Conservation (phyloP, 805 yeast genomes). For the Danielia reshetovae region DNA sequence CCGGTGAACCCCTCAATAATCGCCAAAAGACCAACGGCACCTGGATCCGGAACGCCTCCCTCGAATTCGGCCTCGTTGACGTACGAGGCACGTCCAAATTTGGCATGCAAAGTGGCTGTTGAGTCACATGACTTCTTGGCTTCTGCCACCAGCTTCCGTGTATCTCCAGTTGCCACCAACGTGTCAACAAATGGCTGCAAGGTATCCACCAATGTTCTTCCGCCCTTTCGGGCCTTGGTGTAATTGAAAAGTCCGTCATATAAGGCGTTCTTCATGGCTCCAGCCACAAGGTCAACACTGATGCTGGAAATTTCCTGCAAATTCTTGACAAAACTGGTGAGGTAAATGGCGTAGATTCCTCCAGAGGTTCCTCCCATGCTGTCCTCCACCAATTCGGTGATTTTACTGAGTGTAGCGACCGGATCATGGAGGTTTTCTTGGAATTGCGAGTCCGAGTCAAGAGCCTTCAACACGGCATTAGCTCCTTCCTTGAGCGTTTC, state of each 20-base stretch:
- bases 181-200: slow-evolving; percentile 79
- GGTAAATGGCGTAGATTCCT: slow-evolving; percentile 81
- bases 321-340: slow-evolving; percentile 66
- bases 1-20: slow-evolving; percentile 42
- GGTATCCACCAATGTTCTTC: slow-evolving; percentile 85
- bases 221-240: slow-evolving; percentile 86
- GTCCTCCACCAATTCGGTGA: slow-evolving; percentile 80
- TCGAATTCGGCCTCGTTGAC: slow-evolving; percentile 62
- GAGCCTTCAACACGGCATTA: slow-evolving; percentile 56
- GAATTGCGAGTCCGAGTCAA: slow-evolving; percentile 37
- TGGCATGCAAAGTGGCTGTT: slow-evolving; percentile 73
- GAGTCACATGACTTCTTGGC: slow-evolving; percentile 73
- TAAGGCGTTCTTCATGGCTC: slow-evolving; percentile 56
- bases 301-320: slow-evolving; percentile 36
- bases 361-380: slow-evolving; percentile 99
- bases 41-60: slow-evolving; percentile 92
- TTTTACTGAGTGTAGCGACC: slow-evolving; percentile 56
- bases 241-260: slow-evolving; percentile 70
- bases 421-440: slow-evolving; percentile 44
- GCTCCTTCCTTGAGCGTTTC: slow-evolving; percentile 85
- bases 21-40: slow-evolving; percentile 82
- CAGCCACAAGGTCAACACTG: slow-evolving; percentile 33
- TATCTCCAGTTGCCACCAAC: slow-evolving; percentile 47
- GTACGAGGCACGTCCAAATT: slow-evolving; percentile 91
- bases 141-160: slow-evolving; percentile 59